Evolutionary conservation across 768 basidiomycete genomes (phyloP), one percentile per base, ranked within the genome.

Genomic region (Kwoniella shandongensis): DNA sequence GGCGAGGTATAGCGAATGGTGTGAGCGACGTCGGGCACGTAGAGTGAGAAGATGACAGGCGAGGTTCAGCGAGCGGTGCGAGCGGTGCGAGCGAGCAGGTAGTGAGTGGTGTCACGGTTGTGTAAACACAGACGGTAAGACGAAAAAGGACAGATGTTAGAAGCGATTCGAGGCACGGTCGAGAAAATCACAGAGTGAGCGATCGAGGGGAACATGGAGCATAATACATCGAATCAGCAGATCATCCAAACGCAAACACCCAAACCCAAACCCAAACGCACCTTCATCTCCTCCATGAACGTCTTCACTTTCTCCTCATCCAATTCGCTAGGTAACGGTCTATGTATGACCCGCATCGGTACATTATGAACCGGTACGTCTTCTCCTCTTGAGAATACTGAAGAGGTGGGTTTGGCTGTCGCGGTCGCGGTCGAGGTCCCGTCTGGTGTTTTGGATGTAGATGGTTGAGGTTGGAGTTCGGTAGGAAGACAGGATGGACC

Each of bases 241-340:
- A 38, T 11, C 41, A 44, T 11, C 32, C 32, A 6, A 13, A 6
- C 32, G 6, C 32, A 32, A 32, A 6, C 32, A 32, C 13, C 18
- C 18, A 46, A 7, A 8, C 4, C 15, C n/a, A 48, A 3, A 23
- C 23, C 2, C 17, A 20, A 22, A 55, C 72, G 20, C 36, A 76
- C 76, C 66, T 72, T 44, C 60, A 78, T 71, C 41, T 76, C 77
- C 46, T 68, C 53, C 74, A 78, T 74, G 60, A 78, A 78, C 11
- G 60, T 52, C 51, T 60, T 12, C 0, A 78, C 75, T 54, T 78
- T 78, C 7, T 41, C 59, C 61, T 78, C 70, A 51, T 74, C 73
- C 42, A 78, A 57, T 42, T 66, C 66, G 1, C 69, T 69, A 10
- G 76, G 75, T 1, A 78, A 44, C 0, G 77, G 77, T 12, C 77